These are phyloP conservation scores for Dendrobium officinale DNA, from an alignment of 106 monocot genomes.

Conservation along the genomic window DNA sequence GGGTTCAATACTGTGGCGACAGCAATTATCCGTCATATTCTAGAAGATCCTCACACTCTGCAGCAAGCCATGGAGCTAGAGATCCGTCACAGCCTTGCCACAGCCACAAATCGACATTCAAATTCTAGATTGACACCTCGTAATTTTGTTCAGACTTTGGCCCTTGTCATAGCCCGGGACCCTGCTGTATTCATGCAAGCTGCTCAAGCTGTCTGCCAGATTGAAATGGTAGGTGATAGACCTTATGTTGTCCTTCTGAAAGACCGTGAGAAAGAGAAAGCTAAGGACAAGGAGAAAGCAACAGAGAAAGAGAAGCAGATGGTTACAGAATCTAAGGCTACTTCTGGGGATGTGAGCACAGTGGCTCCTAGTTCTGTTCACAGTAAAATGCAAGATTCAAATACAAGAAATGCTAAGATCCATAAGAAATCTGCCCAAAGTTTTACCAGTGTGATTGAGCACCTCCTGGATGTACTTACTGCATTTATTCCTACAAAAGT, in stretches of 20 bases:
- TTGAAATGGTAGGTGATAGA: constrained; percentile 89
- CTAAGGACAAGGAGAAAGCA: constrained; percentile 77
- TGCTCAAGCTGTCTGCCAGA: constrained; percentile 81
- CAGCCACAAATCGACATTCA: constrained; percentile 69
- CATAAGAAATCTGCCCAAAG: constrained; percentile 84
- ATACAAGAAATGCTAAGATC: constrained; percentile 51
- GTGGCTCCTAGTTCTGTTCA: constrained; percentile 11
- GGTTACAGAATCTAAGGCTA: constrained; percentile 20
- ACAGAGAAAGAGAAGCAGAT: constrained; percentile 59
- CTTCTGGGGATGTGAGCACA: constrained; percentile 23
- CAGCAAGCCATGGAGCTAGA: constrained; percentile 99
- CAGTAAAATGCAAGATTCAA: constrained; percentile 52
- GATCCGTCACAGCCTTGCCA: constrained; percentile 76
- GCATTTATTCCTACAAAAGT: constrained; percentile 48
- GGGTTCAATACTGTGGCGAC: constrained; percentile 87
- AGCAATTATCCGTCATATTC: constrained; percentile 86
- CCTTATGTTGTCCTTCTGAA: constrained; percentile 81
- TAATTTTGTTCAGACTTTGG: constrained; percentile 85
- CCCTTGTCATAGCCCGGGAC: constrained; percentile 75
- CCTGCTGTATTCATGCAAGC: constrained; percentile 83
- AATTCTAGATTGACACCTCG: constrained; percentile 71
- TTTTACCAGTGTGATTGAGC: constrained; percentile 80
- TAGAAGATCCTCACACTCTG: constrained; percentile 93
- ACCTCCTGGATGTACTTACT: constrained; percentile 66
- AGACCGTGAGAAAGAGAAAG: constrained; percentile 91